phyloP scores from a whole-genome alignment of 805 yeast genomes.

The Schwanniomyces occidentalis region DNA sequence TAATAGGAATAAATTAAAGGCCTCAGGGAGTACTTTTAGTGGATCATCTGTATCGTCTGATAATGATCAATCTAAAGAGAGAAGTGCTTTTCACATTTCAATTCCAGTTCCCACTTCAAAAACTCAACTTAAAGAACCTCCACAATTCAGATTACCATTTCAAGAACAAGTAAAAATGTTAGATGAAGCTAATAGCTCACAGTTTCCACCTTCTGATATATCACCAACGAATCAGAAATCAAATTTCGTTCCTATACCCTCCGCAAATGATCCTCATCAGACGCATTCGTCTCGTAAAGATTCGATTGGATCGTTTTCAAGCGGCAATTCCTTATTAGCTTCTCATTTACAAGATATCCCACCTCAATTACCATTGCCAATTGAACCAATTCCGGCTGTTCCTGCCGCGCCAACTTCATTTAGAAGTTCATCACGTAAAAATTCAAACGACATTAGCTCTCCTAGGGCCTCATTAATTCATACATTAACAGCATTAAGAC shows the following conservation, averaged over 20 bases:
- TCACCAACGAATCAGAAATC: conserved; percentile 3
- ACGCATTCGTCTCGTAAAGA: conserved; percentile 14
- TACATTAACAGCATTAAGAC: conserved; percentile 40
- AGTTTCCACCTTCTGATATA: conserved; percentile 3
- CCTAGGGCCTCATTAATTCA: conserved; percentile 43
- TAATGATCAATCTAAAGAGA: conserved; percentile 10
- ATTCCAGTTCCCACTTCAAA: conserved; percentile 22
- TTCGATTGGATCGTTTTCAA: conserved; percentile 23
- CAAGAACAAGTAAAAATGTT: conserved; percentile 42
- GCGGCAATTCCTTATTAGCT: conserved; percentile 25
- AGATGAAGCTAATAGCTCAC: conserved; percentile 2
- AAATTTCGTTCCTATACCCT: conserved; percentile 7
- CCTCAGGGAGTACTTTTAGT: conserved; percentile 9
- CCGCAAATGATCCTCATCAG: conserved; percentile 28
- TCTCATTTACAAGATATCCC: conserved; percentile 49
- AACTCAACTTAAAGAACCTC: conserved; percentile 45
- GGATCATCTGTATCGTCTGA: conserved; percentile 12
- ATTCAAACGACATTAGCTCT: conserved; percentile 36
- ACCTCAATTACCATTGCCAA: conserved; percentile 57
- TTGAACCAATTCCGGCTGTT: conserved; percentile 48
- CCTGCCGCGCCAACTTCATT: conserved; percentile 37
- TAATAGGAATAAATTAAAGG: conserved; percentile 10
- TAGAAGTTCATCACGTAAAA: conserved; percentile 35
- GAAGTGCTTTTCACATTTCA: conserved; percentile 17
- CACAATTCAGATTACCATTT: conserved; percentile 69